These are phyloP conservation scores for Hypoxylon sp. DNA, from an alignment of 2,329 filamentous ascomycete species.

Conservation along the genomic window DNA sequence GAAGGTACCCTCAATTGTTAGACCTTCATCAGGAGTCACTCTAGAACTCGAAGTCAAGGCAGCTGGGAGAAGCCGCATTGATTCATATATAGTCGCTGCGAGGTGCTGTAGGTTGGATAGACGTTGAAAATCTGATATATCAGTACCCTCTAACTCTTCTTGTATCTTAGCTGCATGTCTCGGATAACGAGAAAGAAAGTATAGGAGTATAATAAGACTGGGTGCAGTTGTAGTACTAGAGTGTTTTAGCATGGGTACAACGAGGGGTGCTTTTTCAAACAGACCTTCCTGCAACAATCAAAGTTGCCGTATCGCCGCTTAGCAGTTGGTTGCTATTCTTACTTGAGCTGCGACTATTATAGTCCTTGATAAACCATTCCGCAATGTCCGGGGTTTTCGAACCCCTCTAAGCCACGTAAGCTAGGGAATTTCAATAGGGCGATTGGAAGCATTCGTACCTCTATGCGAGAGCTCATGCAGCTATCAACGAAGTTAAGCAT, in stretches of 20 bases:
- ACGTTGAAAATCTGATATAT: slow-evolving; percentile 3
- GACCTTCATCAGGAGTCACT: slow-evolving; percentile 45
- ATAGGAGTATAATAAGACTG: slow-evolving; percentile 11
- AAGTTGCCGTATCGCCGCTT: background rate
- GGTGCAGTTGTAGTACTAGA: slow-evolving; percentile 9
- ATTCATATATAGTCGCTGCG: slow-evolving; percentile 14
- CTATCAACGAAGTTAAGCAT: slow-evolving; percentile 17
- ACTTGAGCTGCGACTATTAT: too few relatives aligned
- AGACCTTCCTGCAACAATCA: slow-evolving; percentile 5
- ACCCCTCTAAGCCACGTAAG: background rate
- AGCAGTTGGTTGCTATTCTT: background rate
- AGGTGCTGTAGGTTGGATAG: slow-evolving; percentile 24
- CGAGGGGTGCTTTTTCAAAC: background rate
- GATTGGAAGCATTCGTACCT: background rate
- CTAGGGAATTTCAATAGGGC: too few relatives aligned
- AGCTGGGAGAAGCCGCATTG: slow-evolving; percentile 19
- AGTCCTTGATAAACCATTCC: slow-evolving; percentile 1
- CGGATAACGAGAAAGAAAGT: slow-evolving; percentile 24
- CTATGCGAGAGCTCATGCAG: slow-evolving; percentile 2
- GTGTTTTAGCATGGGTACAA: background rate
- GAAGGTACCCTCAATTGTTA: slow-evolving; percentile 46
- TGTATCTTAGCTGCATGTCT: slow-evolving; percentile 19
- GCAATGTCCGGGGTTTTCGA: background rate
- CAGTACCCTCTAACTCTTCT: slow-evolving; percentile 7
- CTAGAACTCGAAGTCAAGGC: slow-evolving; percentile 8